Evolutionary conservation across 1,284 basidiomycete species (phyloP).

Genomic region (Clitocybe nebularis): DNA sequence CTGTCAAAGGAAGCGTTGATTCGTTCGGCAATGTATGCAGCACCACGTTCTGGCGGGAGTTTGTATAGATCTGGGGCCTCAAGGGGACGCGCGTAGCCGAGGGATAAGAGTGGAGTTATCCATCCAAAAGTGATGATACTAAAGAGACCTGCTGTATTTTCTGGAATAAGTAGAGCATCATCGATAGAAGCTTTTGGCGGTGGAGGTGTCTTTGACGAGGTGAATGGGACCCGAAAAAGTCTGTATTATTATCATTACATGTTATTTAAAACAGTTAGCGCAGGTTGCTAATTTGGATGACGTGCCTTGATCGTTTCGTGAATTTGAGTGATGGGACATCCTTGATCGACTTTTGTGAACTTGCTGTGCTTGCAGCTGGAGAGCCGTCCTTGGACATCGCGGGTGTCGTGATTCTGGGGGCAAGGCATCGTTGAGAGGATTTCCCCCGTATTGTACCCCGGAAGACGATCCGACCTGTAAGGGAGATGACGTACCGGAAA

Average conservation of each 20-base stretch:
- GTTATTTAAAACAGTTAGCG: not conserved
- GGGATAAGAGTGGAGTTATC: slow-evolving; percentile 69
- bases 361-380: slow-evolving; percentile 1
- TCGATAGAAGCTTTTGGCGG: slow-evolving; percentile 40
- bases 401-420: not conserved
- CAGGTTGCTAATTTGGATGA: not conserved
- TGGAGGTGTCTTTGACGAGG: slow-evolving; percentile 31
- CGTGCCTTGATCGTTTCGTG: slow-evolving; percentile 3
- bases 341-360: not conserved
- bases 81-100: slow-evolving; percentile 76
- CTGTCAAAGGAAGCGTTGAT: slow-evolving; percentile 67
- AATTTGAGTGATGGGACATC: not conserved
- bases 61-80: slow-evolving; percentile 85
- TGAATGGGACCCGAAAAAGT: slow-evolving; percentile 34
- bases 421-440: not conserved
- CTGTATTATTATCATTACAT: slow-evolving; percentile 17
- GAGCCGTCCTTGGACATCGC: not conserved
- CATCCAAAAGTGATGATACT: slow-evolving; percentile 54
- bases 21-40: slow-evolving; percentile 55
- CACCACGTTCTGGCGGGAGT: slow-evolving; percentile 61
- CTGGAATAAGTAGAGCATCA: slow-evolving; percentile 44
- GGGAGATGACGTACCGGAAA: not conserved
- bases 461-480: not conserved
- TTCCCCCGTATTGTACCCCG: not conserved
- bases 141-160: slow-evolving; percentile 40